phyloP scores from a whole-genome alignment of 1,284 basidiomycete genomes.

The Wolfiporia cocos region DNA sequence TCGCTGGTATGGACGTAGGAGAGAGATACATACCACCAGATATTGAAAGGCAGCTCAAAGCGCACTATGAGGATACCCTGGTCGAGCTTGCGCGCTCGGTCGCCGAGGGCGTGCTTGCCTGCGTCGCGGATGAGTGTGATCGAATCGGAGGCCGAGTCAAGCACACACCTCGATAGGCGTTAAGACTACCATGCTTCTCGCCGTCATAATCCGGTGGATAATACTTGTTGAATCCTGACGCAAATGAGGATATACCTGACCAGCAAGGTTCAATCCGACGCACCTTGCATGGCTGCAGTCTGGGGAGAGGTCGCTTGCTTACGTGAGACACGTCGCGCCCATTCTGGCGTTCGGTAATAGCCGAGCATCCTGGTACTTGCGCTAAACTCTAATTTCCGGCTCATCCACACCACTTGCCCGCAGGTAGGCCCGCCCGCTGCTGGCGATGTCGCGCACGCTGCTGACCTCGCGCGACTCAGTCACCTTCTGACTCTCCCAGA shows the following conservation, averaged over 20 bases:
- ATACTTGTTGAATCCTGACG: slow-evolving; percentile 86
- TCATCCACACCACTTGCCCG: slow-evolving; percentile 26
- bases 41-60: slow-evolving; percentile 94
- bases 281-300: no score
- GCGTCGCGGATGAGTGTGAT: slow-evolving; percentile 1
- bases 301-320: no score
- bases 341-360: slow-evolving; percentile 7
- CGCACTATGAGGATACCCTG: slow-evolving; percentile 92
- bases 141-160: neutral
- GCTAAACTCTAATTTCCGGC: slow-evolving; percentile 27
- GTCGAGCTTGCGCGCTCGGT: slow-evolving; percentile 88
- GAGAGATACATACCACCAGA: slow-evolving; percentile 78
- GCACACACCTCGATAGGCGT: slow-evolving; percentile 63
- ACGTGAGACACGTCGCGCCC: no score
- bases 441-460: slow-evolving; percentile 1
- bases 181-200: slow-evolving; percentile 75
- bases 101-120: slow-evolving; percentile 94
- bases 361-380: slow-evolving; percentile 12
- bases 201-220: slow-evolving; percentile 92
- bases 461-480: slow-evolving; percentile 33
- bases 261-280: no score
- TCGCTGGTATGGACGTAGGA: neutral
- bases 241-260: no score
- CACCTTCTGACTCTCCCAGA: slow-evolving; percentile 71
- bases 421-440: slow-evolving; percentile 17